Evolutionary conservation across 2,329 filamentous ascomycete genomes (phyloP), one percentile per base, ranked within the genome.

Genomic region (Scedosporium aurantiacum): DNA sequence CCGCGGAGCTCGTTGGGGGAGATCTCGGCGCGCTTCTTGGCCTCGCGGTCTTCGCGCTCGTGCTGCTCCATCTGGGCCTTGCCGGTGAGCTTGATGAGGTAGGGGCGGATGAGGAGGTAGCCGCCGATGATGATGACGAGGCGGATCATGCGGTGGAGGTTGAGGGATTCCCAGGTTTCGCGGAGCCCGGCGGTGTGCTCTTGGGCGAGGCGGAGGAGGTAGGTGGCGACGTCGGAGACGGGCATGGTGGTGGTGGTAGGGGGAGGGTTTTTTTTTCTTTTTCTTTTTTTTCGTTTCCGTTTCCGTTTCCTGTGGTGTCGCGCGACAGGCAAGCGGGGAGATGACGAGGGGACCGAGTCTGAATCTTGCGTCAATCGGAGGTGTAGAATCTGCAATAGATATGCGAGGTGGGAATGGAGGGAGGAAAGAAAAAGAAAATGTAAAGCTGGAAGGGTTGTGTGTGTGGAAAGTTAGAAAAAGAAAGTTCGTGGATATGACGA

Each of bases 71-170:
- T 82, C 69, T 89, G 84, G 64, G 80, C 74, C 67, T 82, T 83
- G 63, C 80, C 83, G 67, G 84, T 85, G 43, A 84, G 73, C 69
- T 87, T 87, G 68, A 92, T 79, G 59, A 92, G 72, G 71, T 90
- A 91, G 0, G 89, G 89, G 1, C 90, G 85, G 25, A 91, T 68
- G 60, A 94, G 80, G 65, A 86, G 70, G 76, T 93, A 95, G 61
- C 83, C 86, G 68, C 90, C 83, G 21, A 91, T 82, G 64, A 91
- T 82, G 66, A 85, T 79, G 66, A 90, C 74, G 62, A 94, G 79
- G 57, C 90, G 88, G 67, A 94, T 79, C 78, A 80, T 85, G 50
- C 79, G 75, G 66, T 83, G 74, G 10, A 71, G 68, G 1, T 78
- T 75, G 77, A 86, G 79, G 64, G 73, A 75, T 64, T 73, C 72